Evolutionary conservation across 768 basidiomycete genomes (phyloP), one percentile per base, ranked within the genome.

Genomic region (Rhodotorula paludigena): DNA sequence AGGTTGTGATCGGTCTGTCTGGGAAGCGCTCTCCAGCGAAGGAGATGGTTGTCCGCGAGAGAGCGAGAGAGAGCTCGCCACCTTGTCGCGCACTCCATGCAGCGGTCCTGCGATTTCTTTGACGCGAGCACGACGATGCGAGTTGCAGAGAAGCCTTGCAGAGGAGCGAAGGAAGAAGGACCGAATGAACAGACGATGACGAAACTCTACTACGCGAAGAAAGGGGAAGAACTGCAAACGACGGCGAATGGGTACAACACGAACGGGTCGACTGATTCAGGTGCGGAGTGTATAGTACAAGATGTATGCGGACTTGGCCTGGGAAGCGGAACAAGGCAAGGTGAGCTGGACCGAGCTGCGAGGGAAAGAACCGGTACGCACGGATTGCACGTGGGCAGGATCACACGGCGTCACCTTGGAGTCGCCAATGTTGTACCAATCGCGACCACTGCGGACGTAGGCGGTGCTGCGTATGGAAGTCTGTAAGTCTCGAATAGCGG

Each of bases 361-460:
- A 35, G 57, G 3, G 33, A 18, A 25, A 28, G 7, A 44, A 42
- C n/a, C 39, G 25, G 18, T 15, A 54, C 66, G 36, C 6, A 68
- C 64, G n/a, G 63, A 64, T 47, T 66, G 39, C 5, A 89, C 73
- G 75, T 93, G 90, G 58, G 91, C 88, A 10, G 96, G 88, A 77
- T 92, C 87, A 75, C 85, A 88, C 55, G 82, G 76, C 56, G 85
- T 85, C 66, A 97, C 83, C 74, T 88, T 89, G 74, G 92, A 92
- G 77, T 98, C 94, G 75, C 96, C 92, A 77, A 92, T 93, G 75
- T 90, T 90, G 77, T 87, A 80, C 96, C 96, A 99, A 44, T 89
- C 86, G 41, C 89, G 87, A 60, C 87, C 83, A 23, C 89, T 90
- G 42, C 89, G 85, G 58, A 99, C 86, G 75, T 86, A 92, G 28